Conservation (phyloP, 345 rosid genomes). For the Mangifera indica region DNA sequence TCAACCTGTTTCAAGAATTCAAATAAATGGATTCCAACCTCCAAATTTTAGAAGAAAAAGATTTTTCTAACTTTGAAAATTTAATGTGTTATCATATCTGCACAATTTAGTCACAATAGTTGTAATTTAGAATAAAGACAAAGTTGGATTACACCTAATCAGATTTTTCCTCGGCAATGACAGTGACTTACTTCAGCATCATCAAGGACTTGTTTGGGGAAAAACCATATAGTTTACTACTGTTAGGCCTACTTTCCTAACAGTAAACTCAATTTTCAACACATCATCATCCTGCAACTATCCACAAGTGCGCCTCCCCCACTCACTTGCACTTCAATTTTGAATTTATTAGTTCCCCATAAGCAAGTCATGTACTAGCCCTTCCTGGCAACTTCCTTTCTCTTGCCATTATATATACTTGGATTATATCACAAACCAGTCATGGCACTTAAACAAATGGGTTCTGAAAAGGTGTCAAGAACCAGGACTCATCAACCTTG, state of each 20-base stretch:
- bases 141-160: constrained; percentile 5
- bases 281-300: constrained; percentile 6
- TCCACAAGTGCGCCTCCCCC: constrained; percentile 31
- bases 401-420: constrained; percentile 7
- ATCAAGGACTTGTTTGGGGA: constrained; percentile 9
- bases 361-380: constrained; percentile 5
- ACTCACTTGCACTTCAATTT: constrained; percentile 20
- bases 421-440: background rate
- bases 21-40: background rate
- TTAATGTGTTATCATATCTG: background rate
- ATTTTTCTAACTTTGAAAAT: background rate
- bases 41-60: background rate
- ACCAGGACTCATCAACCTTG: constrained; percentile 28
- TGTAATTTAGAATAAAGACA: background rate
- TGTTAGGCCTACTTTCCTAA: constrained; percentile 26
- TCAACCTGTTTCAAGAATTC: background rate
- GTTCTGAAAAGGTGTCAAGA: constrained; percentile 18
- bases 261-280: constrained; percentile 18
- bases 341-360: constrained; percentile 19
- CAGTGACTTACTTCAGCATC: background rate
- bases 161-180: constrained; percentile 2
- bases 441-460: constrained; percentile 7
- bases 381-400: constrained; percentile 8
- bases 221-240: constrained; percentile 17
- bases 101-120: background rate